Percentiles rank a stretch among this genome's conserved stretches.
Evolutionary conservation across 306 rosid species (phyloP).

Genomic region (Oemleria cerasiformis): DNA sequence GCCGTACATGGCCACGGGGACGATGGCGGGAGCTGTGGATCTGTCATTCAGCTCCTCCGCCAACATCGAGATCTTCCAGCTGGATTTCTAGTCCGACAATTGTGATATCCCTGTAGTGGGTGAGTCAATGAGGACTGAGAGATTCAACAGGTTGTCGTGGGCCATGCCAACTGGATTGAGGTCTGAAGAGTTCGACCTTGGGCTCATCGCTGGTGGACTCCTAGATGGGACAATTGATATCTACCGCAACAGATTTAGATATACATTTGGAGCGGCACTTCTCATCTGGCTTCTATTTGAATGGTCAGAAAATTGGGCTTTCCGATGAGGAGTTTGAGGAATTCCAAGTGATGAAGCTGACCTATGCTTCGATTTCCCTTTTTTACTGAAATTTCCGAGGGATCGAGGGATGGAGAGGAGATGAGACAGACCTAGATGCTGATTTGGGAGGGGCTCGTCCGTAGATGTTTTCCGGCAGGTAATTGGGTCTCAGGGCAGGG

Average conservation of each 20-base stretch:
- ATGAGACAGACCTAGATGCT: too few species aligned
- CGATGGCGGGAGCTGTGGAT: conserved; percentile 99
- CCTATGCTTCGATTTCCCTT: too few species aligned
- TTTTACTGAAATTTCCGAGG: too few species aligned
- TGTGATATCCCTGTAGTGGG: conserved; percentile 72
- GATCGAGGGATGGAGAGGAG: too few species aligned
- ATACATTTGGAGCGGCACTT: too few species aligned
- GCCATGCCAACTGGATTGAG: conserved; percentile 48
- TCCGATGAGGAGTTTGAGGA: too few species aligned
- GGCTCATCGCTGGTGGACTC: conserved; percentile 87
- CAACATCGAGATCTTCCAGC: conserved; percentile 83
- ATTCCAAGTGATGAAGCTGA: too few species aligned
- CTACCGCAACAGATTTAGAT: too few species aligned
- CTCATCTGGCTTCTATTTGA: too few species aligned
- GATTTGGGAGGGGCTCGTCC: background rate
- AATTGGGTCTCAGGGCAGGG: background rate
- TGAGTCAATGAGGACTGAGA: conserved; percentile 79
- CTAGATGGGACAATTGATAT: conserved; percentile 88
- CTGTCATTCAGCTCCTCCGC: conserved; percentile 96
- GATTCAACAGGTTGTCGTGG: conserved; percentile 89
- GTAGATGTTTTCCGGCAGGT: conserved; percentile 10
- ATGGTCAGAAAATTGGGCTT: too few species aligned
- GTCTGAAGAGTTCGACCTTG: conserved; percentile 60
- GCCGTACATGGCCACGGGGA: conserved; percentile 91
- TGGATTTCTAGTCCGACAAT: conserved; percentile 95